Evolutionary conservation across 23 red algal species (phyloP).

Genomic region (Pyropia yezoensis): DNA sequence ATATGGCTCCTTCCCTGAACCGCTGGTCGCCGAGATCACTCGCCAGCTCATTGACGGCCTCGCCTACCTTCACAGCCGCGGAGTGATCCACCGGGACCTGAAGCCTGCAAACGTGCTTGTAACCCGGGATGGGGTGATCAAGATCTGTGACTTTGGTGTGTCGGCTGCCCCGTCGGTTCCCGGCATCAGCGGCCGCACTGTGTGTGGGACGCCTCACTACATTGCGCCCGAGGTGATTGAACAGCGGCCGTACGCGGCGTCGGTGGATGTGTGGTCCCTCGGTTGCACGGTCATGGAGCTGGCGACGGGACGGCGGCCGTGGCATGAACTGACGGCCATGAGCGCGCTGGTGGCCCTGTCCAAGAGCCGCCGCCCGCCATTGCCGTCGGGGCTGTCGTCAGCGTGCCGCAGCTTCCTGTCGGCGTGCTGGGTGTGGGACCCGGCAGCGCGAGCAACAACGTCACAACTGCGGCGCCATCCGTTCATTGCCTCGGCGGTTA

Average conservation of each 20-base stretch:
- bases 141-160: conserved; percentile 97
- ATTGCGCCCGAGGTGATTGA: conserved; percentile 90
- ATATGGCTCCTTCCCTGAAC: conserved; percentile 62
- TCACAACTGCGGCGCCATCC: conserved; percentile 44
- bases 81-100: conserved; percentile 82
- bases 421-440: conserved; percentile 69
- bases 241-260: conserved; percentile 62
- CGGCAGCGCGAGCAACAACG: conserved; percentile 39
- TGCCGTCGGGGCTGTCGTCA: conserved; percentile 49
- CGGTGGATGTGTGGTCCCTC: conserved; percentile 86
- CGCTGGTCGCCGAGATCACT: conserved; percentile 71
- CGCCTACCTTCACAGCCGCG: conserved; percentile 68
- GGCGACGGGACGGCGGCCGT: conserved; percentile 68
- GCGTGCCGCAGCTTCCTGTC: conserved; percentile 55
- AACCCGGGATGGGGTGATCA: conserved; percentile 54
- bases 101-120: conserved; percentile 94
- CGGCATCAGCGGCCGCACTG: conserved; percentile 29
- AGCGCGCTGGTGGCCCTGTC: conserved; percentile 78
- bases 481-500: conserved; percentile 44
- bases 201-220: conserved; percentile 90
- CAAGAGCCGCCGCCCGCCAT: conserved; percentile 53
- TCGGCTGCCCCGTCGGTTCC: conserved; percentile 41
- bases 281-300: conserved; percentile 82
- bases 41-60: conserved; percentile 74
- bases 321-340: conserved; percentile 81